These are phyloP conservation scores for Sarocladium kiliense DNA, from an alignment of 2,329 filamentous ascomycete genomes.

Conservation along the genomic window DNA sequence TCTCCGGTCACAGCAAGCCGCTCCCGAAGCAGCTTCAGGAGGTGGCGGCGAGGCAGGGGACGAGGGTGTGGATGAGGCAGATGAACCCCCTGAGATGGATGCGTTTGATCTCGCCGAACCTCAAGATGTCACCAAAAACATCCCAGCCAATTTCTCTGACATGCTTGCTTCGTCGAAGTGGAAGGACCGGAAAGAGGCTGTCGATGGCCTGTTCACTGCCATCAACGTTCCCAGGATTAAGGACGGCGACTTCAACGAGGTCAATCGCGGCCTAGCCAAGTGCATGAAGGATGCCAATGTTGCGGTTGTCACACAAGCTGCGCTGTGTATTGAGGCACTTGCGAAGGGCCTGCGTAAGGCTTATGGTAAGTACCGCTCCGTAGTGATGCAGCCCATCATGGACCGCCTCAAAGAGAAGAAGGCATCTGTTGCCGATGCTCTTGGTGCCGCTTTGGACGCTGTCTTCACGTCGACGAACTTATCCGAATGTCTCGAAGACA, in stretches of 20 bases:
- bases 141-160: conserved; percentile 79
- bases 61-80: conserved; percentile 49
- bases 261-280: conserved; percentile 81
- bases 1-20: conserved; percentile 83
- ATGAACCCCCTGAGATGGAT: conserved; percentile 62
- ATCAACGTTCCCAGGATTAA: conserved; percentile 88
- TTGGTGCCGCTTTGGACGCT: conserved; percentile 76
- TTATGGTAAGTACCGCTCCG: conserved; percentile 75
- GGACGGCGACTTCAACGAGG: conserved; percentile 81
- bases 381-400: conserved; percentile 83
- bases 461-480: conserved; percentile 63
- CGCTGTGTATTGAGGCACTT: conserved; percentile 84
- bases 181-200: conserved; percentile 95
- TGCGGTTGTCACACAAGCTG: conserved; percentile 86
- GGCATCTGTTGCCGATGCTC: conserved; percentile 76
- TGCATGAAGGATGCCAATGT: conserved; percentile 99
- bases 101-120: conserved; percentile 78
- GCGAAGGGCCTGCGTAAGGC: conserved; percentile 76
- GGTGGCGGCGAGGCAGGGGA: conserved; percentile 54
- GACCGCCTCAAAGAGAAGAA: conserved; percentile 99
- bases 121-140: conserved; percentile 76
- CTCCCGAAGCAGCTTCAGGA: conserved; percentile 63
- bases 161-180: conserved; percentile 87
- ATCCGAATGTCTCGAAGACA: conserved; percentile 87
- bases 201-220: conserved; percentile 72